Conservation (phyloP, 192 early-diverging fungal species). For the Chytriomyces sp. region DNA sequence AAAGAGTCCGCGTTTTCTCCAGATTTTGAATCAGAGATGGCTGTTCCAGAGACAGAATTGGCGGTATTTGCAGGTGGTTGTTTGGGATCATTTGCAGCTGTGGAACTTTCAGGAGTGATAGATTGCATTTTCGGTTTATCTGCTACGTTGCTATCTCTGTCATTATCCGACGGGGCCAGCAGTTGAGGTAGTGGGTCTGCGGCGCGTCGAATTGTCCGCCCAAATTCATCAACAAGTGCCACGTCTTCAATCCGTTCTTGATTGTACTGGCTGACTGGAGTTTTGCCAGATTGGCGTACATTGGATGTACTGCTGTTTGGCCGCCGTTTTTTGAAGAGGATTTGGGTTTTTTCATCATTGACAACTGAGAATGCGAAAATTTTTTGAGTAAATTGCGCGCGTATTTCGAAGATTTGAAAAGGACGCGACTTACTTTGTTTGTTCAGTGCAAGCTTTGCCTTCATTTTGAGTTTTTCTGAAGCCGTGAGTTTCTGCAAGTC, state of each 20-base stretch:
- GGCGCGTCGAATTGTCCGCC: neutral
- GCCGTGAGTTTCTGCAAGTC: neutral
- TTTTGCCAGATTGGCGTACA: neutral
- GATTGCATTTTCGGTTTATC: neutral
- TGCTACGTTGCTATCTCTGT: no score
- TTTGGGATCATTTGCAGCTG: neutral
- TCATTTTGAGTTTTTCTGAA: slow-evolving; percentile 33
- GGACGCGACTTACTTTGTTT: slow-evolving; percentile 20
- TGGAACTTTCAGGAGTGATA: neutral
- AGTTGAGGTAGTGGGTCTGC: no score
- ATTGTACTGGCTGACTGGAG: neutral
- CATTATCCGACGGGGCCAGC: no score
- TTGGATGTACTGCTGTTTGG: neutral
- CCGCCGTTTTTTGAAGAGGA: slow-evolving; percentile 23
- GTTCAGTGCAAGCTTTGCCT: slow-evolving; percentile 17
- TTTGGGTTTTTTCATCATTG: slow-evolving; percentile 16
- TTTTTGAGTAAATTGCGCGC: neutral
- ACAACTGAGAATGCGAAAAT: neutral
- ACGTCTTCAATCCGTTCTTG: no score
- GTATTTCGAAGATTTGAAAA: neutral
- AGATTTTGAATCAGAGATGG: no score
- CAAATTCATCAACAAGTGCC: slow-evolving; percentile 19
- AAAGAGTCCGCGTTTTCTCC: no score
- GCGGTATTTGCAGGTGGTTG: neutral
- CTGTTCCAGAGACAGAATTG: no score